Evolutionary conservation across 305 asterid species (phyloP), one percentile per base, ranked within the genome.

Genomic region (Fraxinus dipetala): DNA sequence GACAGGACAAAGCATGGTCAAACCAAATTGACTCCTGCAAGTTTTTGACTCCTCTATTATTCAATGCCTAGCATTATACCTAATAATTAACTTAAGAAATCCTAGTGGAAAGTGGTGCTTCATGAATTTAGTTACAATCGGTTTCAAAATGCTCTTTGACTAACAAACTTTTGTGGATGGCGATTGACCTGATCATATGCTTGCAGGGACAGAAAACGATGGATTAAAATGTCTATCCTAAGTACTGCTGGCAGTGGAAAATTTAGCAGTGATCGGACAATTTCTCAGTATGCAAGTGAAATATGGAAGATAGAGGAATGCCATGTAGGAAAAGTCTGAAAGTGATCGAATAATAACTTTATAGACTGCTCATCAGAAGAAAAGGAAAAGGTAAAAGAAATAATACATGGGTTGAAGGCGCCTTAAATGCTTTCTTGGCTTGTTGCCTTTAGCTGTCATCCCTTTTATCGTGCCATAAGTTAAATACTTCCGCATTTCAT

Each of bases 181-280:
- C 22, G 9, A 77, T 18, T 75, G 61, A 63, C 78, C n/a, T 75
- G 11, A 75, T 80, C 38, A 26, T 54, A 40, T 76, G 61, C 31
- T 72, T 83, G 78, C 97, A 96, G 99, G 98, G 98, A 94, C 90
- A 90, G 94, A 84, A 91, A 92, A 90, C 91, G 88, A 86, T 96
- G 99, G 99, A 91, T 80, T 79, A 93, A 91, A 88, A 96, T 92
- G 97, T 96, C 99, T 11, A 96, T 96, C 78, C 93, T 93, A 73
- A 96, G 99, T 90, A 94, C 98, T 28, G 95, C 98, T 26, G 98
- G 99, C 69, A 90, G 97, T 81, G 98, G 99, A 28, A 94, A 96
- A 59, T 96, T 96, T 83, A 94, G 99, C 87, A 96, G 99, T 43
- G 99, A 96, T 79, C 90, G 99, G 2, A 96, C 99, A 31, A 96